These are phyloP conservation scores for Diospyros kaki DNA, from an alignment of 148 eudicot species.

Conservation along the genomic window DNA sequence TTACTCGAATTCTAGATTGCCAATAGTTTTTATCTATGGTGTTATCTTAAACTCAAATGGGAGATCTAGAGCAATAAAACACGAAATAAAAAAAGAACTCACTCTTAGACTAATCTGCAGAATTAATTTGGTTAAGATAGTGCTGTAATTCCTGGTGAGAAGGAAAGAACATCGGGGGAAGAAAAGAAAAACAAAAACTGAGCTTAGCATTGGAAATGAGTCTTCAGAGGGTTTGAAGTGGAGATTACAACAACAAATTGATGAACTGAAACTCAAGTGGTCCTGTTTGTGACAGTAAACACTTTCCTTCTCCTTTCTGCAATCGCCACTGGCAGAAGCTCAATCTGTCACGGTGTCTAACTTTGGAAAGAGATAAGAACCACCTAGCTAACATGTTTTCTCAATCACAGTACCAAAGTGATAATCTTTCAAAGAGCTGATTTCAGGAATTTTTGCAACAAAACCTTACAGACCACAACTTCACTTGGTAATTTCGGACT, in stretches of 20 bases:
- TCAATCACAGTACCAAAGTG: not conserved
- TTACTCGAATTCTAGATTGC: no score
- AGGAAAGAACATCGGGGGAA: not conserved
- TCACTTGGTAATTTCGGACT: not conserved
- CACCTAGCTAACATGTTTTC: not conserved
- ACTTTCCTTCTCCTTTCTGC: no score
- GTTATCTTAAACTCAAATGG: no score
- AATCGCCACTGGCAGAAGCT: no score
- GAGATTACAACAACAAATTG: not conserved
- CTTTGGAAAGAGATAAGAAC: not conserved
- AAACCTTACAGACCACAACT: not conserved
- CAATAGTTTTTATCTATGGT: no score
- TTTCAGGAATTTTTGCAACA: conserved; percentile 1
- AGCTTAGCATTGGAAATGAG: no score
- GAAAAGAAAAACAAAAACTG: no score
- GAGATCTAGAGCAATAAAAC: no score
- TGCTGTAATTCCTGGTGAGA: not conserved
- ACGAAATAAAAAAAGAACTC: no score
- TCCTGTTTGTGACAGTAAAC: not conserved
- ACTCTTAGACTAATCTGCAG: not conserved
- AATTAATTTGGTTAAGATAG: not conserved
- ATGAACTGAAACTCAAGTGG: not conserved
- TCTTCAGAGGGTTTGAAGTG: not conserved
- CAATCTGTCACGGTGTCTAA: no score
- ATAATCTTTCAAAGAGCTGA: not conserved